A percentile compares a stretch with the other conserved stretches of the same genome.
Conservation (phyloP, 73 alveolate species). For the Urostyla sp. region DNA sequence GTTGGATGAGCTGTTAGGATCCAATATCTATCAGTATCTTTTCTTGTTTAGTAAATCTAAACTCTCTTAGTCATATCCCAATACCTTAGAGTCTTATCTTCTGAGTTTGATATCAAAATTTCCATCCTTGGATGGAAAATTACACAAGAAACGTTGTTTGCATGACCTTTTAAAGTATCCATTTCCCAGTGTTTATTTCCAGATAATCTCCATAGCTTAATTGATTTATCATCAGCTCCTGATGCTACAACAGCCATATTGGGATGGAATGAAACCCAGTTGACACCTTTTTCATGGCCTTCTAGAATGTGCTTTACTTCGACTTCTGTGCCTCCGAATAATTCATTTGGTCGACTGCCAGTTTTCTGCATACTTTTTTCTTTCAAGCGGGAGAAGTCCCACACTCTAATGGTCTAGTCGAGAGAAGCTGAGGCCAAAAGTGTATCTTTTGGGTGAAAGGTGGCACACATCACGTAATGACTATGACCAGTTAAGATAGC, state of each 20-base stretch:
- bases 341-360: slow-evolving; percentile 62
- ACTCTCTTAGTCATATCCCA: slow-evolving; percentile 96
- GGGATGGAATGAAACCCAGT: slow-evolving; percentile 97
- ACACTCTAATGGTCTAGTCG: slow-evolving; percentile 98
- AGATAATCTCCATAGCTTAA: slow-evolving; percentile 93
- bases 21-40: slow-evolving; percentile 98
- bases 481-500: slow-evolving; percentile 97
- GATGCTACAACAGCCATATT: slow-evolving; percentile 81
- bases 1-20: slow-evolving; percentile 91
- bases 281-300: slow-evolving; percentile 98
- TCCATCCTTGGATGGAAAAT: slow-evolving; percentile 94
- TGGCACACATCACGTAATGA: slow-evolving; percentile 99
- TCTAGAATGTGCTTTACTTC: slow-evolving; percentile 94
- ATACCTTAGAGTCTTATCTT: slow-evolving; percentile 93
- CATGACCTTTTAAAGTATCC: slow-evolving; percentile 96
- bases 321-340: slow-evolving; percentile 88
- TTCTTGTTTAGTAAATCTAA: slow-evolving; percentile 76
- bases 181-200: slow-evolving; percentile 94
- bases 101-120: slow-evolving; percentile 83
- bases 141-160: slow-evolving; percentile 93
- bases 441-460: slow-evolving; percentile 97
- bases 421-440: slow-evolving; percentile 96
- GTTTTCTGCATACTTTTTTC: slow-evolving; percentile 73
- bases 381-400: slow-evolving; percentile 97
- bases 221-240: slow-evolving; percentile 95